Evolutionary conservation across 2,329 filamentous ascomycete species (phyloP), one percentile per base, ranked within the genome.

Genomic region (Pyricularia sp.): DNA sequence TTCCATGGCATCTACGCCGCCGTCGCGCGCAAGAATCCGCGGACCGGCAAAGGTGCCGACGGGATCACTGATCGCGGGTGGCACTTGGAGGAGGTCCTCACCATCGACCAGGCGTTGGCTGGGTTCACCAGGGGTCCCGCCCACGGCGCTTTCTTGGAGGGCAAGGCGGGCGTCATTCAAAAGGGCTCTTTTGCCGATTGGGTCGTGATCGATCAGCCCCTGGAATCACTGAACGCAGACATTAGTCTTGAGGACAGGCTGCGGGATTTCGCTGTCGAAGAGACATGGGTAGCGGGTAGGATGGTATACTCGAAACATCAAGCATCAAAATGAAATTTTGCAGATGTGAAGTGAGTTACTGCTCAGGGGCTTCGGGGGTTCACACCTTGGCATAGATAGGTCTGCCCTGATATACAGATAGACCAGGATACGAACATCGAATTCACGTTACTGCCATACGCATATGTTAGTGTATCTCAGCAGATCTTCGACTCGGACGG

Each of bases 1-100:
- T 87, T 88, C 68, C 81, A 86, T 65, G 88, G 87, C 22, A 84
- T 90, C 53, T 90, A 88, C 69, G 87, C 87, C 3, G 88, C 88
- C 2, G 79, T 88, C 1, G 81, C 86, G 13, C 78, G 88, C 65
- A 81, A 80, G 57, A 85, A 77, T 66, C 87, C 87, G 1, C 78
- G 78, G 60, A 85, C 84, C 0, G 83, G 82, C 0, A 75, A 74
- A 1, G 81, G 81, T 22, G 73, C 78, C 7, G 74, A 78, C 40
- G 80, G 79, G n/a, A 75, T 76, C 5, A 59, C 24, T 4, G 26
- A 33, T 0, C 82, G 76, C 1, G 84, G 85, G 0, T 89, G 86
- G 85, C 78, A 88, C 69, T 70, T 74, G 0, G 80, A 85, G 7
- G 84, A 90, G 72, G 79, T 81, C 0, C 73, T 90, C 60, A 83